Base-by-base conservation (phyloP, 2,329 filamentous ascomycete genomes). In the Neopestalotiopsis clavispora region DNA sequence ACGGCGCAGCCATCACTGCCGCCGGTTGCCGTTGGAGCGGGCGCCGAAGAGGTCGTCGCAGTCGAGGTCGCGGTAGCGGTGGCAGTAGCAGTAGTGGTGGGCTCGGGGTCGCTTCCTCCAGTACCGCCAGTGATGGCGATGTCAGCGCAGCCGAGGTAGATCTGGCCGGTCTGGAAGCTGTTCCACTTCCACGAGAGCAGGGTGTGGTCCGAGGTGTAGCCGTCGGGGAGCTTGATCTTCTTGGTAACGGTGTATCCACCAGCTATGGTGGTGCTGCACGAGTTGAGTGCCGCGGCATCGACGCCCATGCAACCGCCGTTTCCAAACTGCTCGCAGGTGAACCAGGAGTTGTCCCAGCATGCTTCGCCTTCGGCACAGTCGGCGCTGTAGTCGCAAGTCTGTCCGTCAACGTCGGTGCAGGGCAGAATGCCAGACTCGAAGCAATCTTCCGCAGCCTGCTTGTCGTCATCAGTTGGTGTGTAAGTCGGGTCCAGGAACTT, bases 111-210 rank as follows among this genome's bases (percentile, higher is more conserved):
- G 62, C 52, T 52, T 17, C 67, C 62, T 12, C 61, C 60, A 2
- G 32, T n/a, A 23, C 61, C 67, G 23, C 32, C 45, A 14, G 49
- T 66, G 66, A 87, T 85, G 14, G 83, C 81, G 67, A 87, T 86
- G 71, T 87, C 85, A 1, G 86, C 85, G 71, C 86, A 88, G 4
- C 80, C 83, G 3, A 87, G 78, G 72, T 87, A 88, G 7, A 87
- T 80, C 76, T 88, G 86, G 0, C 80, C 79, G 0, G 86, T 87
- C 76, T 88, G 85, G 75, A 82, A 87, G 0, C 84, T 82, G 76
- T 88, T 87, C 86, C 85, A 88, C 68, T 84, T 82, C 74, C 86
- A 84, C 0, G 83, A 84, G 0, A 88, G 77, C 28, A 88, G 77
- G 0, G 86, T 88, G 72, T 88, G 86, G 65, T 82, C 78, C 0